Conservation (phyloP, 805 yeast genomes). For the Hanseniaspora singularis region DNA sequence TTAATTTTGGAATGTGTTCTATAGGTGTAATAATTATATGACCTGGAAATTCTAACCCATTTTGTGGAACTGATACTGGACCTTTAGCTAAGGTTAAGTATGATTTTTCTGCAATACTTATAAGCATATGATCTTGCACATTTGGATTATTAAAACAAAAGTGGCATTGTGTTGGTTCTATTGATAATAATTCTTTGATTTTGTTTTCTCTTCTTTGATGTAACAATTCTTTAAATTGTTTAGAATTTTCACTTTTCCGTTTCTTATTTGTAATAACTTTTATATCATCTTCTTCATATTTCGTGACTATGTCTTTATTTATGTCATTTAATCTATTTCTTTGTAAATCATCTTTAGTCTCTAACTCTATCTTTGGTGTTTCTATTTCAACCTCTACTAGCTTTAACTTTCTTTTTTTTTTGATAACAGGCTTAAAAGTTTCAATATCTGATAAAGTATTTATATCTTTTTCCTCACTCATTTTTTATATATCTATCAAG, state of each 20-base stretch:
- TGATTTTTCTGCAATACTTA: conserved; percentile 54
- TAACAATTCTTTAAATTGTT: not conserved
- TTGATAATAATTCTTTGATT: conserved; percentile 30
- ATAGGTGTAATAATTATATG: conserved; percentile 75
- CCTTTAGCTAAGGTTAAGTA: conserved; percentile 79
- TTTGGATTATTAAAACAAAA: conserved; percentile 74
- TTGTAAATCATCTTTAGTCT: conserved; percentile 5
- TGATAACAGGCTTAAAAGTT: not conserved
- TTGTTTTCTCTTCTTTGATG: conserved; percentile 15
- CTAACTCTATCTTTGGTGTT: conserved; percentile 7
- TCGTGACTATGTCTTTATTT: conserved; percentile 16
- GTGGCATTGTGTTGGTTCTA: conserved; percentile 57
- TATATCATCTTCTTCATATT: conserved; percentile 7
- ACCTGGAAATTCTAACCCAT: conserved; percentile 50
- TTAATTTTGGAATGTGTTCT: conserved; percentile 48
- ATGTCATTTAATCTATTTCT: conserved; percentile 10
- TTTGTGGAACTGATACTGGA: conserved; percentile 50
- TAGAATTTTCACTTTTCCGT: not conserved
- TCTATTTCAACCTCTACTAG: conserved; percentile 10
- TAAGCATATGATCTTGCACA: conserved; percentile 65
- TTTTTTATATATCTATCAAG: no score
- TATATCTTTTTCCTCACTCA: not conserved
- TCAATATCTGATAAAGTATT: not conserved
- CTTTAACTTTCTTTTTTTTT: conserved; percentile 10
- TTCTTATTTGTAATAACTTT: not conserved